phyloP scores from a whole-genome alignment of 768 basidiomycete species.

The Rhizopogon sp. region DNA sequence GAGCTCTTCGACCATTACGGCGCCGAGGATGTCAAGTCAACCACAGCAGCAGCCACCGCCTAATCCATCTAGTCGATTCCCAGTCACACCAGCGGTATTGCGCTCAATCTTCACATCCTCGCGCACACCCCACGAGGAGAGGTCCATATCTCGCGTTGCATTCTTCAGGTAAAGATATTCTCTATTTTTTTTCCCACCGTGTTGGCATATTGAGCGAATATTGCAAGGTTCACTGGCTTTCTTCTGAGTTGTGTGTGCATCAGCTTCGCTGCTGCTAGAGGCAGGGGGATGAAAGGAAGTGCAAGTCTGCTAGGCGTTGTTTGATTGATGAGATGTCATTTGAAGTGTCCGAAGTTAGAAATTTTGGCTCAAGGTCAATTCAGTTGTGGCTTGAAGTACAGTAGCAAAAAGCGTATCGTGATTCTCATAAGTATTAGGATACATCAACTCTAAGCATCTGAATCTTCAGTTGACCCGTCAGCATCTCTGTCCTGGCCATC shows the following conservation, averaged over 20 bases:
- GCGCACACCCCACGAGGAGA: constrained; percentile 74
- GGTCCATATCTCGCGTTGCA: constrained; percentile 77
- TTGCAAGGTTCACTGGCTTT: constrained; percentile 71
- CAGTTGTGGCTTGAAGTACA: not conserved
- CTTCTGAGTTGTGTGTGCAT: constrained; percentile 78
- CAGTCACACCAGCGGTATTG: constrained; percentile 78
- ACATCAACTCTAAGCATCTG: constrained; percentile 5
- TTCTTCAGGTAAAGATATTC: constrained; percentile 65
- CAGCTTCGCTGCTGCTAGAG: constrained; percentile 66
- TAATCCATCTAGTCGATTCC: constrained; percentile 57
- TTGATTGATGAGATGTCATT: constrained; percentile 10
- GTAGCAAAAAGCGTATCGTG: not conserved
- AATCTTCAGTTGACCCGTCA: constrained; percentile 14
- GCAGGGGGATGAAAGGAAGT: constrained; percentile 60
- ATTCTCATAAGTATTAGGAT: not conserved
- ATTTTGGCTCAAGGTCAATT: not conserved
- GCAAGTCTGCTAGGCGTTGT: constrained; percentile 68
- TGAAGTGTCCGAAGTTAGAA: not conserved
- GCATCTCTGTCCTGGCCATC: constrained; percentile 12
- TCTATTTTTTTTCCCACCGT: not conserved
- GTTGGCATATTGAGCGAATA: not conserved
- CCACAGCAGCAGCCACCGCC: constrained; percentile 35
- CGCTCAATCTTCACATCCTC: constrained; percentile 86
- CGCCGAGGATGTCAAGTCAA: constrained; percentile 26
- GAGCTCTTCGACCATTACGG: constrained; percentile 46